Base-by-base conservation (phyloP, 1,284 basidiomycete genomes). In the Malassezia restricta region DNA sequence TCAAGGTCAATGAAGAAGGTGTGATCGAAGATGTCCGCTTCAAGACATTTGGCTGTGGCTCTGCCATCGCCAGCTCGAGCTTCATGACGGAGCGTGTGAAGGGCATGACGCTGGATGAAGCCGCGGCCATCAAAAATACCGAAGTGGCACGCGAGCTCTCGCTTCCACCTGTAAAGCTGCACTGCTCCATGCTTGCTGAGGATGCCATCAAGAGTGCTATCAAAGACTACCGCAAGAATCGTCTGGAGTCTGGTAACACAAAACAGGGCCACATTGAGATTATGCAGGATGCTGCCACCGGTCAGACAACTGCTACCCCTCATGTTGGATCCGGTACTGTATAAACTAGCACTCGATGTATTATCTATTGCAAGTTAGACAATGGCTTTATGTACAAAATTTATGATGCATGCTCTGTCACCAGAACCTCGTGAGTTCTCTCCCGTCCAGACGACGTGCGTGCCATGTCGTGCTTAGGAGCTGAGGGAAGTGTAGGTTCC, bases 21-120 rank as follows among this genome's bases (percentile, higher is more conserved):
- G 82, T 95, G 76, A 99, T 99, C 72, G 86, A 85, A 51, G 92
- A 98, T 73, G 94, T 96, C 75, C 94, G 92, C 76, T 98, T 96
- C 81, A 96, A 70, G 63, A 68, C 64, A 4, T 71, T 71, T 44
- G 72, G 72, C 8, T 92, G 88, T 74, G 88, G 94, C 52, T 92
- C 87, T 58, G 94, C 92, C 61, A 98, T 98, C 60, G 94, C 94
- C 1, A 92, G 88, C 3, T 73, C 70, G 1, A 66, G 64, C n/a
- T 71, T 68, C 58, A 70, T 73, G 69, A 99, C 92, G 15, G 92
- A 98, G 77, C 85, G 90, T 47, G 91, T 99, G 63, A 94, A 86
- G 78, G 94, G 94, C 24, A 79, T 98, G 64, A 84, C 84, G 14
- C 77, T 99, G 51, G 91, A 96, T 52, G 86, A 92, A 62, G 94